Evolutionary conservation across 352 stramenopile genomes (phyloP).

Genomic region (Nothophytophthora sp.): DNA sequence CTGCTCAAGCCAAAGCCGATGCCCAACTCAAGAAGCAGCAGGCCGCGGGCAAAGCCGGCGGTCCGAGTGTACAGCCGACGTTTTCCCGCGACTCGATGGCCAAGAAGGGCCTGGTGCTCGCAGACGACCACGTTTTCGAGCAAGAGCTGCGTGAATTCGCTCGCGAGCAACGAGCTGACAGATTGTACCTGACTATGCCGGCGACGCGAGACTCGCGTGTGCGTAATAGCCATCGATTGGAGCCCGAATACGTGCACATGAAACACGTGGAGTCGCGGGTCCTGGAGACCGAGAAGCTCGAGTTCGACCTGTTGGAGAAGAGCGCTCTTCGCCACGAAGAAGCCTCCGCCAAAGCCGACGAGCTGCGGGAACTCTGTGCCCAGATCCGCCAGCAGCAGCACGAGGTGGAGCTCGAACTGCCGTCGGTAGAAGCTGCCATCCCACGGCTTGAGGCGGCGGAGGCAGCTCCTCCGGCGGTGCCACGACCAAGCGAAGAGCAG

Average conservation of each 20-base stretch:
- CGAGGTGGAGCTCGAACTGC: slow-evolving; percentile 32
- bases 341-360: slow-evolving; percentile 31
- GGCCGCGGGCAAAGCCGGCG: slow-evolving; percentile 12
- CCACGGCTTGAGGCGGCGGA: slow-evolving; percentile 25
- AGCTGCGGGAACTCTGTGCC: slow-evolving; percentile 33
- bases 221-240: slow-evolving; percentile 32
- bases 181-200: slow-evolving; percentile 46
- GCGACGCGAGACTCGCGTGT: slow-evolving; percentile 43
- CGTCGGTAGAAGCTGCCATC: slow-evolving; percentile 26
- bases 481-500: slow-evolving; percentile 38
- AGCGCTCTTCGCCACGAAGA: slow-evolving; percentile 56
- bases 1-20: slow-evolving; percentile 46
- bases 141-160: slow-evolving; percentile 57
- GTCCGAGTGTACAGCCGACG: slow-evolving; percentile 26
- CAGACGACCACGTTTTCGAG: slow-evolving; percentile 58
- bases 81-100: slow-evolving; percentile 50
- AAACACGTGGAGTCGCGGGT: slow-evolving; percentile 53
- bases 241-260: slow-evolving; percentile 67
- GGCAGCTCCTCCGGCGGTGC: slow-evolving; percentile 18
- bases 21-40: slow-evolving; percentile 34
- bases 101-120: slow-evolving; percentile 54
- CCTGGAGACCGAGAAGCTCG: slow-evolving; percentile 51
- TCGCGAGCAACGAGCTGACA: slow-evolving; percentile 39
- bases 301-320: slow-evolving; percentile 76
- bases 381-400: slow-evolving; percentile 33